Evolutionary conservation across 805 yeast genomes (phyloP), one percentile per base, ranked within the genome.

Genomic region (Candida chauliodis): DNA sequence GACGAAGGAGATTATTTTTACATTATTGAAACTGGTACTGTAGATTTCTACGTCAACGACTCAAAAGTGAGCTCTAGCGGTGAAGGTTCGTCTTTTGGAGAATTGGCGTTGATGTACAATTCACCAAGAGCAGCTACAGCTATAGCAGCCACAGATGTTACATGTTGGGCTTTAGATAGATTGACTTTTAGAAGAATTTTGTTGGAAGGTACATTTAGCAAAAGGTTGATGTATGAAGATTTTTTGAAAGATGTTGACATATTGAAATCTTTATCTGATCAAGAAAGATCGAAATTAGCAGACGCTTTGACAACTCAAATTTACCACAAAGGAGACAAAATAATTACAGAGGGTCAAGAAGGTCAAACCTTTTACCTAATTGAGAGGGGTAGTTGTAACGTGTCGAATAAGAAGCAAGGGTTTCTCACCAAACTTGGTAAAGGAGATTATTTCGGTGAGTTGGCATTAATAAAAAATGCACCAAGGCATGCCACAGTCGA

Each of bases 61-160:
- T 58, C 73, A 30, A 75, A 79, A 52, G 91, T 89, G 26, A 81
- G 77, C 55, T 69, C 84, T 1, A 75, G 86, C n/a, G 83, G 86
- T 8, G 79, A 87, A 27, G 97, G 98, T 5, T 78, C 95, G 4
- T 81, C 91, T 31, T 93, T 93, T 63, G 99, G 99, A 56, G 99
- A 93, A 63, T 75, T 93, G 54, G 99, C 99, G 3, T 74, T 93
- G 52, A 89, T 93, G 96, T 91, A 93, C 69, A 91, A 93, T 61
- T 81, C 96, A 14, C 97, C 97, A 45, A 81, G 99, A 64, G 98
- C 98, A 6, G 98, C 98, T 8, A 88, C 98, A 1, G 97, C 86
- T 1, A 52, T 74, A 19, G 90, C 96, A 8, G 72, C 84, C 6
- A 87, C 84, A 44, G 74, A 83, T 52, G 71, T 91, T 36, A 61